phyloP scores from a whole-genome alignment of 257 asterid genomes.

The Anisodus acutangulus region DNA sequence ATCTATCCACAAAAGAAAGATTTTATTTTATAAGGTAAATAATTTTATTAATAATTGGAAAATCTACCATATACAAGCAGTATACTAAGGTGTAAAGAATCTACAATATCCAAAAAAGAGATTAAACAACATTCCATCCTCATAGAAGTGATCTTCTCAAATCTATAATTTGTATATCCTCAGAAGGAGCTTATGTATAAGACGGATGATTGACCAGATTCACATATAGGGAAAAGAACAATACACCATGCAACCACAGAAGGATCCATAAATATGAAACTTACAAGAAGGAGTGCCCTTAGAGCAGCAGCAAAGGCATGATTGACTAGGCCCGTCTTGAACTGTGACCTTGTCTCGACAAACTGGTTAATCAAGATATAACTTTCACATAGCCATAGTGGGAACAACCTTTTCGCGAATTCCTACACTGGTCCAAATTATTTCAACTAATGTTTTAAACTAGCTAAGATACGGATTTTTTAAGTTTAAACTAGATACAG shows the following conservation, averaged over 20 bases:
- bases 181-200: constrained; percentile 6
- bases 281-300: constrained; percentile 84
- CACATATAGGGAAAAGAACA: background rate
- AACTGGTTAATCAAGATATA: constrained; percentile 73
- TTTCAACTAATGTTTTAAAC: background rate
- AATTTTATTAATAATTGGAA: background rate
- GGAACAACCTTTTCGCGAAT: constrained; percentile 82
- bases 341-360: constrained; percentile 91
- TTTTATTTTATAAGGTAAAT: background rate
- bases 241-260: background rate
- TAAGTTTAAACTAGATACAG: background rate
- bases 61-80: background rate
- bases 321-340: constrained; percentile 89
- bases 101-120: background rate
- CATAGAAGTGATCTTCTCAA: background rate
- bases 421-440: constrained; percentile 59
- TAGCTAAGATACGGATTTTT: background rate
- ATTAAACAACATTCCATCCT: background rate
- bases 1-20: background rate
- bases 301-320: constrained; percentile 98
- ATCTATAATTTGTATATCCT: background rate
- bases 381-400: constrained; percentile 85
- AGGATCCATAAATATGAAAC: constrained; percentile 41
- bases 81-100: background rate
- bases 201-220: background rate